Conservation (phyloP, 441 rosid species). For the Adansonia rubrostipa region DNA sequence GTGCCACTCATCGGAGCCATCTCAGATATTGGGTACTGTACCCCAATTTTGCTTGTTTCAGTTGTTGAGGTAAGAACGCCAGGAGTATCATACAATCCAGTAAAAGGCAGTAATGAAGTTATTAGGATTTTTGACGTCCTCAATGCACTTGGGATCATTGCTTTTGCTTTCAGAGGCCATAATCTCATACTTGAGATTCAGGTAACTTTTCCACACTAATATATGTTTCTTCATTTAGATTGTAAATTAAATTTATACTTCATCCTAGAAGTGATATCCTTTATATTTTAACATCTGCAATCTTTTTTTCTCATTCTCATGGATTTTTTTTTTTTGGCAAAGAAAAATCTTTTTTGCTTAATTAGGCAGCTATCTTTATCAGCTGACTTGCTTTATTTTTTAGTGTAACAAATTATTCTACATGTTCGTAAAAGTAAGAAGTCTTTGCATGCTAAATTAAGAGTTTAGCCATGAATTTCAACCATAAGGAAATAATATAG, state of each 20-base stretch:
- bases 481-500: not conserved
- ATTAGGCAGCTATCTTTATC: not conserved
- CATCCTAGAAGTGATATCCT: too few species aligned
- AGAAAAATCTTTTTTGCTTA: not conserved
- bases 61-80: conserved; percentile 53
- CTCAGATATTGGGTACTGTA: conserved; percentile 67
- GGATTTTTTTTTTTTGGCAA: too few species aligned
- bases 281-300: too few species aligned
- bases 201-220: conserved; percentile 43
- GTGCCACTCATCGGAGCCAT: conserved; percentile 66
- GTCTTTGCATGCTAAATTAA: not conserved
- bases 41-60: conserved; percentile 71
- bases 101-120: conserved; percentile 23
- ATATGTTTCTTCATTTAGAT: not conserved
- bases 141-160: conserved; percentile 74
- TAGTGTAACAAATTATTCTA: not conserved
- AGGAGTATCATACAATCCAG: conserved; percentile 56
- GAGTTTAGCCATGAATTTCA: not conserved
- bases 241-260: too few species aligned
- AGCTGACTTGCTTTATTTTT: too few species aligned
- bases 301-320: too few species aligned
- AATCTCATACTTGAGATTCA: conserved; percentile 89
- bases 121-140: conserved; percentile 43
- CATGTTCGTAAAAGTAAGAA: not conserved
- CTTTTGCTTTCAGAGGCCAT: conserved; percentile 84